phyloP scores from a whole-genome alignment of 2,329 filamentous ascomycete genomes.

The Sarocladium strictum region DNA sequence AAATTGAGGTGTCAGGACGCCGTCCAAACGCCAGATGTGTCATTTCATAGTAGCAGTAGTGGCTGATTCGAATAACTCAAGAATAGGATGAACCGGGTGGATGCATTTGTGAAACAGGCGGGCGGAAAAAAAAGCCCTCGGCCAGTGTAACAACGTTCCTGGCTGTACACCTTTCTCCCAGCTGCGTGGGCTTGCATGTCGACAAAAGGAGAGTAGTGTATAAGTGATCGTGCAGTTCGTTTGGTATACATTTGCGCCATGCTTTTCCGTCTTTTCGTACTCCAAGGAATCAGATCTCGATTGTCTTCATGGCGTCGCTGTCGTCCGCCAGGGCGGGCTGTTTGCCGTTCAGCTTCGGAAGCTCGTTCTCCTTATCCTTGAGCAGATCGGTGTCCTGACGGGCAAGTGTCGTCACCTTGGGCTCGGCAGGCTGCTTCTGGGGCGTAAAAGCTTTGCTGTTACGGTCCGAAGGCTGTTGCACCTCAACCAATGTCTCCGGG shows the following conservation, averaged over 20 bases:
- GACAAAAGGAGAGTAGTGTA: conserved; percentile 4
- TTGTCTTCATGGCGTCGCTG: conserved; percentile 54
- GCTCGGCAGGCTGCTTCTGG: background rate
- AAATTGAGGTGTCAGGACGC: background rate
- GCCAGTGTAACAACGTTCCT: background rate
- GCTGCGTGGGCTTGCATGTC: background rate
- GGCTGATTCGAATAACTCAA: background rate
- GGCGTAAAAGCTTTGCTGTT: conserved; percentile 36
- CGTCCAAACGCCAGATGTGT: conserved; percentile 7
- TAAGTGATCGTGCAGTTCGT: conserved; percentile 13
- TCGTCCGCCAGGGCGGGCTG: conserved; percentile 38
- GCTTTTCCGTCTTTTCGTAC: background rate
- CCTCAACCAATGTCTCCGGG: conserved; percentile 48
- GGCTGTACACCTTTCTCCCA: background rate
- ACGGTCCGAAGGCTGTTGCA: conserved; percentile 31
- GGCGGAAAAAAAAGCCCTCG: background rate
- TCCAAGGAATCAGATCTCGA: conserved; percentile 44
- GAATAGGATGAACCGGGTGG: background rate
- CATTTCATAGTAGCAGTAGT: background rate
- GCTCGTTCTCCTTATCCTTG: conserved; percentile 31
- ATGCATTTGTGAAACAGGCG: too few relatives aligned
- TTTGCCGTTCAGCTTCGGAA: conserved; percentile 37
- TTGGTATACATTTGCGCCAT: conserved; percentile 9
- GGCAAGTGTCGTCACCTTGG: conserved; percentile 22
- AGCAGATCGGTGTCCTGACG: conserved; percentile 28